Evolutionary conservation across 2,329 filamentous ascomycete species (phyloP), one percentile per base, ranked within the genome.

Genomic region (Xylaria sp.): DNA sequence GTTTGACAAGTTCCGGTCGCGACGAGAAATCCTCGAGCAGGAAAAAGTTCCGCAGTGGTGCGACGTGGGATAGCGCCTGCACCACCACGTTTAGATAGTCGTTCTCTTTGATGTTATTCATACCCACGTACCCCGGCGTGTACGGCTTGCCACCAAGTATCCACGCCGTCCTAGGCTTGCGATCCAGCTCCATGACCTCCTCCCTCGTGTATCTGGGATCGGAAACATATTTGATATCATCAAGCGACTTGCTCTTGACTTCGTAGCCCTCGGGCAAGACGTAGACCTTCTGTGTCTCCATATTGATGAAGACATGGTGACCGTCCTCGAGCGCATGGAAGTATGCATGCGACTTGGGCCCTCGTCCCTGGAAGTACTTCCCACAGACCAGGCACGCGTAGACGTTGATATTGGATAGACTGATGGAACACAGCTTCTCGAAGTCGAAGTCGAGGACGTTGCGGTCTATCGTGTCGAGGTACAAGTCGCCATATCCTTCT

Each of bases 101-200:
- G 82, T 99, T 99, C 68, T 96, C 94, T 82, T 99, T 99, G 86
- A 99, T 98, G 82, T 99, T 99, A 86, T 99, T 99, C 93, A 99
- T 97, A 74, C 96, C 96, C 70, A 99, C 94, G 79, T 94, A 99
- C 6, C 96, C 95, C 23, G 96, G 96, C 73, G 91, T 91, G 82
- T 99, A 99, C 79, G 92, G 90, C 81, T 92, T 93, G 72, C 94
- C 94, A 59, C 86, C 86, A 51, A 98, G 86, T 76, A 97, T 95
- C 87, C 91, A 94, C 54, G 89, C 88, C 20, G 84, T 86, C 77
- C 86, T 85, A 63, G 84, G 83, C 73, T 85, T 81, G 63, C 90
- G 88, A 82, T 98, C 96, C 73, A 98, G 83, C 76, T 89, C 89
- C 76, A 89, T 86, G 39, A 98, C 94, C 77, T 98, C 93, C 50